phyloP scores from a whole-genome alignment of 352 stramenopile genomes.

The Phytophthora sp. region DNA sequence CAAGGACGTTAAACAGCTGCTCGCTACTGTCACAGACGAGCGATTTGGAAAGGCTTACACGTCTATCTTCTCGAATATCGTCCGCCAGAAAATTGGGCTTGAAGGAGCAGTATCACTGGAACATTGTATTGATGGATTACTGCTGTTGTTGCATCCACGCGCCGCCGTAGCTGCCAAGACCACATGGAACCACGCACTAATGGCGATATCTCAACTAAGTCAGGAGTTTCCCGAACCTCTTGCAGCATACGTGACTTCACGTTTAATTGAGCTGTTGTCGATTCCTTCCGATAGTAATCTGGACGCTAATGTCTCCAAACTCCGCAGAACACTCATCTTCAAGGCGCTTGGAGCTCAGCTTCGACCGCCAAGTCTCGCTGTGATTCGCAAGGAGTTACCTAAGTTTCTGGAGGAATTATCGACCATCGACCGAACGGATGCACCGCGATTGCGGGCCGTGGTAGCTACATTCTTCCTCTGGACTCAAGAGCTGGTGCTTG shows the following conservation, averaged over 20 bases:
- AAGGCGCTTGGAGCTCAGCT: slow-evolving; percentile 29
- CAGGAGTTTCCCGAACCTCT: slow-evolving; percentile 26
- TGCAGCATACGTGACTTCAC: slow-evolving; percentile 14
- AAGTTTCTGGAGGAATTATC: slow-evolving; percentile 36
- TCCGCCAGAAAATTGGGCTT: slow-evolving; percentile 20
- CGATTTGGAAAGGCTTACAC: slow-evolving; percentile 37
- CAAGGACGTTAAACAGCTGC: slow-evolving; percentile 12
- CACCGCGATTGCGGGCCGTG: slow-evolving; percentile 33
- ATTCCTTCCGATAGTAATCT: slow-evolving; percentile 18
- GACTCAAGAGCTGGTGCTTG: slow-evolving; percentile 21
- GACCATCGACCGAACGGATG: slow-evolving; percentile 11
- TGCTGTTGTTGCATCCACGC: slow-evolving; percentile 41
- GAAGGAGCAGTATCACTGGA: not conserved
- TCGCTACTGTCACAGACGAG: slow-evolving; percentile 24
- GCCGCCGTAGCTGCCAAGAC: slow-evolving; percentile 19
- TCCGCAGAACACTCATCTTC: slow-evolving; percentile 29
- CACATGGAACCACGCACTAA: slow-evolving; percentile 32
- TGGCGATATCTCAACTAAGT: slow-evolving; percentile 29
- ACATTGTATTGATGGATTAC: slow-evolving; percentile 28
- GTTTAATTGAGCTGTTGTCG: slow-evolving; percentile 36
- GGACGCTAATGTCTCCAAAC: slow-evolving; percentile 4
- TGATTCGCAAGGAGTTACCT: slow-evolving; percentile 28
- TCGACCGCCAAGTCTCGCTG: slow-evolving; percentile 11
- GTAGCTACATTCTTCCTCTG: slow-evolving; percentile 43
- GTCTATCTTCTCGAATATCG: slow-evolving; percentile 32